Conservation (phyloP, 352 stramenopile genomes). For the Pythium sp. region DNA sequence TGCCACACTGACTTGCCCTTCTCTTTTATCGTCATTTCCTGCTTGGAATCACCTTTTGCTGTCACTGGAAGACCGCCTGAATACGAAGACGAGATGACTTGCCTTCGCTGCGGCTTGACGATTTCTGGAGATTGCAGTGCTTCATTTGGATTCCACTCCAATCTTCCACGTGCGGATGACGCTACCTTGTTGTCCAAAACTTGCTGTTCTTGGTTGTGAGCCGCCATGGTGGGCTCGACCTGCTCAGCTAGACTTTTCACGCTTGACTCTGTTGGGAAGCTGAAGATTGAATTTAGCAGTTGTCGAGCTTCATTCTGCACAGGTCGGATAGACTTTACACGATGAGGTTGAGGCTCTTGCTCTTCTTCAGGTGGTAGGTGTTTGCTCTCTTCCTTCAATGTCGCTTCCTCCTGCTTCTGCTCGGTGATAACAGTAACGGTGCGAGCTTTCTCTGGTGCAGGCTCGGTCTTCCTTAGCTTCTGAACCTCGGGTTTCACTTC, state of each 20-base stretch:
- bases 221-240: not conserved
- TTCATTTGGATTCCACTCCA: not conserved
- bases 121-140: not conserved
- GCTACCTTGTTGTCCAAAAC: not conserved
- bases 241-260: not conserved
- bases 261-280: not conserved
- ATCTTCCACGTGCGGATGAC: not conserved
- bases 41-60: not conserved
- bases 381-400: not conserved
- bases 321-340: not conserved
- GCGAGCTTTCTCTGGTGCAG: not conserved
- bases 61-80: not conserved
- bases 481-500: not conserved
- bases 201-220: not conserved
- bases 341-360: not conserved
- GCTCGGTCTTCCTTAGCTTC: not conserved
- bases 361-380: not conserved
- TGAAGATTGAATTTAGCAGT: constrained; percentile 6
- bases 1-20: constrained; percentile 1
- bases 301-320: not conserved
- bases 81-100: constrained; percentile 7
- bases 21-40: not conserved
- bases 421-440: not conserved
- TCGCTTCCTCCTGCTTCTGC: not conserved
- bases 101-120: not conserved